Percentiles rank a stretch among this genome's conserved stretches.
These are phyloP conservation scores for Suaeda aralocaspica DNA, from an alignment of 148 eudicot species.

Conservation along the genomic window DNA sequence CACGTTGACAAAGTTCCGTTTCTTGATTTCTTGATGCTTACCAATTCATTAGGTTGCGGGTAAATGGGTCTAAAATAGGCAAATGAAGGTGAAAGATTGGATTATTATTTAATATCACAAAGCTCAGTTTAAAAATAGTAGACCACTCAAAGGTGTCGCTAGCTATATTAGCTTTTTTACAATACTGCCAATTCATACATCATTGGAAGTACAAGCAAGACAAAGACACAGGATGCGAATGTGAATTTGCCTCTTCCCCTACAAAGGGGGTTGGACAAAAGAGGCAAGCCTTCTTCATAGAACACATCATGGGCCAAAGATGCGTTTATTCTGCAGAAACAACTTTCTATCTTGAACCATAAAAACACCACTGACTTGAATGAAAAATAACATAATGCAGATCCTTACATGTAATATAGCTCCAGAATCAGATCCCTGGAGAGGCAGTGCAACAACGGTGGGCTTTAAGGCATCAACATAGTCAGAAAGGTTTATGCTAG, in stretches of 20 bases:
- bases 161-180: too few species aligned
- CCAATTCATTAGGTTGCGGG: too few species aligned
- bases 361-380: neutral
- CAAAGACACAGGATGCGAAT: neutral
- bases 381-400: neutral
- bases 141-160: too few species aligned
- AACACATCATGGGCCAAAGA: neutral
- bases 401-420: constrained; percentile 76
- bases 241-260: neutral
- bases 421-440: constrained; percentile 83
- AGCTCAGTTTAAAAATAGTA: too few species aligned
- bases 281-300: neutral
- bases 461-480: constrained; percentile 86
- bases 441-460: constrained; percentile 59
- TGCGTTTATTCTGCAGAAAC: neutral
- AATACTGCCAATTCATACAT: neutral
- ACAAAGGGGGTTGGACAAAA: neutral
- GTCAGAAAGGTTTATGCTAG: constrained; percentile 86
- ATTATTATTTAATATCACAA: too few species aligned
- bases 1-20: too few species aligned
- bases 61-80: too few species aligned
- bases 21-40: too few species aligned
- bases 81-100: too few species aligned
- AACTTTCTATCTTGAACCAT: neutral
- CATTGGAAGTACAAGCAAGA: too few species aligned